Conservation (phyloP, 2,329 filamentous ascomycete species). For the Dothiorella sarmentorum region DNA sequence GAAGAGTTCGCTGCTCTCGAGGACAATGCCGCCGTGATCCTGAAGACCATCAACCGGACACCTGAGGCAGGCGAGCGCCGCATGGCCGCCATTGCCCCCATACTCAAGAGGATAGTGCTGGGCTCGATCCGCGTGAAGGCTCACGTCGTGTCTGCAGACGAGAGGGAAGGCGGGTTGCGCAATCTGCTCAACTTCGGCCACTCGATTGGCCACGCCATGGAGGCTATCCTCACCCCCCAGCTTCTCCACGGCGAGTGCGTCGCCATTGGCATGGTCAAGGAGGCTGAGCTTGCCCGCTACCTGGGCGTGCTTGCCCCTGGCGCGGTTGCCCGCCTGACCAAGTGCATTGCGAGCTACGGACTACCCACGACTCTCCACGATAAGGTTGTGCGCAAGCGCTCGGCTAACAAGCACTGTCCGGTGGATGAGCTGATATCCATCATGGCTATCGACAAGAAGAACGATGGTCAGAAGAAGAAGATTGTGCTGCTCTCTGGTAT, state of each 20-base stretch:
- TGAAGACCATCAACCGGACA: conserved; percentile 66
- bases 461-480: conserved; percentile 91
- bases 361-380: conserved; percentile 83
- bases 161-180: conserved; percentile 87
- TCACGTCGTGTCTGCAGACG: conserved; percentile 88
- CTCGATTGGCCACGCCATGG: conserved; percentile 94
- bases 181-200: conserved; percentile 98
- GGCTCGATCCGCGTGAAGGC: conserved; percentile 93
- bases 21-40: conserved; percentile 71
- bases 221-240: conserved; percentile 92
- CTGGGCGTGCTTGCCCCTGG: conserved; percentile 80
- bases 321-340: conserved; percentile 83
- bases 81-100: conserved; percentile 62
- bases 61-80: conserved; percentile 55
- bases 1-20: conserved; percentile 81
- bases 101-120: conserved; percentile 64
- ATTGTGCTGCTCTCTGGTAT: conserved; percentile 89
- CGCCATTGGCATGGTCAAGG: conserved; percentile 97
- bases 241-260: conserved; percentile 94
- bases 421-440: conserved; percentile 83
- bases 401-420: conserved; percentile 81
- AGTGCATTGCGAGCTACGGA: conserved; percentile 92
- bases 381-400: conserved; percentile 74
- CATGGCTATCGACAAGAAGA: conserved; percentile 99
- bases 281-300: conserved; percentile 88